These are phyloP conservation scores for Saraca asoca DNA, from an alignment of 331 rosid species.

Conservation along the genomic window DNA sequence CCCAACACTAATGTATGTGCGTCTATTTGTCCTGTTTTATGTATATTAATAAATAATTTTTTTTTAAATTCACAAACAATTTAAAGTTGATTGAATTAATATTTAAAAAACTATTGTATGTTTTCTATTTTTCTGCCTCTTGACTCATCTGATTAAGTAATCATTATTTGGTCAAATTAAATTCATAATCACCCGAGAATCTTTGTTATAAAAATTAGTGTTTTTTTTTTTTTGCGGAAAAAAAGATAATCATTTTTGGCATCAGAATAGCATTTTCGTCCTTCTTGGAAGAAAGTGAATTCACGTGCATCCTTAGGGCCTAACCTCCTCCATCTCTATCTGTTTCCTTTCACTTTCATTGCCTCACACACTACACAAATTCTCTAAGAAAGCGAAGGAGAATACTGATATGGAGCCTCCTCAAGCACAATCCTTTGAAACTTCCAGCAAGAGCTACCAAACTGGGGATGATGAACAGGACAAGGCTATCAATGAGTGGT, in stretches of 20 bases:
- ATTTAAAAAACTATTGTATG: too few relatives aligned
- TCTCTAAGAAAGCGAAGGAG: background rate
- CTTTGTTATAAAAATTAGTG: background rate
- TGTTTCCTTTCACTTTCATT: background rate
- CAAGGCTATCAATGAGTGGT: constrained; percentile 55
- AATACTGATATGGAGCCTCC: constrained; percentile 60
- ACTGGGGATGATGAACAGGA: constrained; percentile 43
- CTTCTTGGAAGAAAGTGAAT: background rate
- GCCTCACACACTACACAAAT: background rate
- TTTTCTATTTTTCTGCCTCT: too few relatives aligned
- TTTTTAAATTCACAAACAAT: too few relatives aligned
- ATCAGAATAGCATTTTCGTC: background rate
- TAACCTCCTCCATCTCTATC: background rate
- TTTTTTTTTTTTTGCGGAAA: background rate
- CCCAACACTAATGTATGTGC: too few relatives aligned
- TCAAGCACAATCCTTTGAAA: constrained; percentile 51
- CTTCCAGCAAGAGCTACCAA: constrained; percentile 34
- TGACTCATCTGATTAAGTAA: background rate
- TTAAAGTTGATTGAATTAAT: too few relatives aligned
- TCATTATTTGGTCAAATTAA: constrained; percentile 29
- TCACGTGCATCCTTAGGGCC: constrained; percentile 35
- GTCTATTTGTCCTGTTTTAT: too few relatives aligned
- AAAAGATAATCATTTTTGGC: background rate
- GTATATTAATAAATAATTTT: too few relatives aligned
- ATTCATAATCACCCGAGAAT: background rate